These are phyloP conservation scores for Eudorina sp. DNA, from an alignment of 139 green algal species.

Conservation along the genomic window DNA sequence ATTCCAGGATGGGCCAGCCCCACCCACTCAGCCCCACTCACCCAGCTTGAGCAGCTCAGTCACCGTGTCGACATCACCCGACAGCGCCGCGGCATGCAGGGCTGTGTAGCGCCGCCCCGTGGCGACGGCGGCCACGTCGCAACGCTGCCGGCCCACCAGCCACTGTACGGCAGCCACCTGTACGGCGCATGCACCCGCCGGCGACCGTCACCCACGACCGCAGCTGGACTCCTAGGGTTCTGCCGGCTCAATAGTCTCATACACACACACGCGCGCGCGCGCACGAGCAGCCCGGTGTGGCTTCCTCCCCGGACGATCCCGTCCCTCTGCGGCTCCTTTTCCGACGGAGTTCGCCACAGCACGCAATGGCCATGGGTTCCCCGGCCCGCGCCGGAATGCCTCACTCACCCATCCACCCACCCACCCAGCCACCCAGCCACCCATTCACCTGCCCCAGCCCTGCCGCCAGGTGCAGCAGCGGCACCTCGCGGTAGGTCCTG, in stretches of 20 bases:
- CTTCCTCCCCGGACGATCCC: no score
- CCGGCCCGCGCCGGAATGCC: not conserved
- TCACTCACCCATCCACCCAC: no score
- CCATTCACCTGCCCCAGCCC: constrained; percentile 50
- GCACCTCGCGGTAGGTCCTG: not conserved
- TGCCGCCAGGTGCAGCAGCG: constrained; percentile 55
- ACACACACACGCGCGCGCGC: no score
- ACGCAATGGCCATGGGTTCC: no score
- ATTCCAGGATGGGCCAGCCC: not conserved
- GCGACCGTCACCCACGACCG: no score
- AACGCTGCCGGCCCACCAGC: constrained; percentile 32
- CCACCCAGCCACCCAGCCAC: no score
- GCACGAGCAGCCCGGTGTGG: no score
- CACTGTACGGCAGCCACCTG: constrained; percentile 32
- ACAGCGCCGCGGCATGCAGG: constrained; percentile 70
- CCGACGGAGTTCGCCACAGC: no score
- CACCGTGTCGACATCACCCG: constrained; percentile 44
- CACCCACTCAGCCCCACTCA: not conserved
- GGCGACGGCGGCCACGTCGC: constrained; percentile 15
- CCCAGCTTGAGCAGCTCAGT: constrained; percentile 63
- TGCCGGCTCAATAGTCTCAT: no score
- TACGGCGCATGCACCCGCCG: no score
- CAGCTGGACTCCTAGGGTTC: no score
- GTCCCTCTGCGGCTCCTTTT: not conserved
- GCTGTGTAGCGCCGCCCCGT: constrained; percentile 50